Base-by-base conservation (phyloP, 1,139 yeast species). In the Suhomyces panamericanus region DNA sequence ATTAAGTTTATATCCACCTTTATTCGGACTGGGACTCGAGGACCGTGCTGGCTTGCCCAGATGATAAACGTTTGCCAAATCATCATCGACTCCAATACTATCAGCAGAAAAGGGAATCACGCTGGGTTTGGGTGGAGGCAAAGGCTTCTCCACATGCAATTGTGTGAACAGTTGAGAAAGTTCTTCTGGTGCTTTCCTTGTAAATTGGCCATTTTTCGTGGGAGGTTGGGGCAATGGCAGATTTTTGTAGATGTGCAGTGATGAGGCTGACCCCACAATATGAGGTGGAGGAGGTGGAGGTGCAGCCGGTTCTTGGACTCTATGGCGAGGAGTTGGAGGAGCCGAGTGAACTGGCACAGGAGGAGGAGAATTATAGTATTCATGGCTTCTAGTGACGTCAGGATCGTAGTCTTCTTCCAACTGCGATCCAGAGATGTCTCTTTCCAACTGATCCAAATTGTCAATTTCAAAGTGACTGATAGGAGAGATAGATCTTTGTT, bases 31-130 rank as follows among this genome's bases (percentile, higher is more conserved):
- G 33, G 60, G 47, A 12, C 60, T 55, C 34, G 71, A 55, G 7
- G 73, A 62, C 44, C 64, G 59, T 9, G 69, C 68, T 36, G 58
- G 73, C 45, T 69, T 49, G 43, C 66, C 74, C 60, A 70, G 52
- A 45, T 66, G 55, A 49, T 59, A 72, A 7, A 71, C 77, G 31
- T 62, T 60, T 2, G 76, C 67, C 1, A 55, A 57, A 7, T 59
- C 61, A 10, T 67, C 75, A 9, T 41, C 42, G n/a, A 67, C 32
- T 0, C 77, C 78, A 28, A 74, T 70, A 4, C 69, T 60, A 41
- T 73, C 78, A 1, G 79, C 79, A 1, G 78, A 73, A 47, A 70
- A 74, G 9, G 79, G 79, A 4, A 72, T 58, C 38, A 48, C 30
- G 20, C 42, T 32, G 28, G 45, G 17, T n/a, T 45, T 33, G 8